Evolutionary conservation across 208 protist genomes (phyloP), one percentile per base, ranked within the genome.

Genomic region (Naegleria lovaniensis): DNA sequence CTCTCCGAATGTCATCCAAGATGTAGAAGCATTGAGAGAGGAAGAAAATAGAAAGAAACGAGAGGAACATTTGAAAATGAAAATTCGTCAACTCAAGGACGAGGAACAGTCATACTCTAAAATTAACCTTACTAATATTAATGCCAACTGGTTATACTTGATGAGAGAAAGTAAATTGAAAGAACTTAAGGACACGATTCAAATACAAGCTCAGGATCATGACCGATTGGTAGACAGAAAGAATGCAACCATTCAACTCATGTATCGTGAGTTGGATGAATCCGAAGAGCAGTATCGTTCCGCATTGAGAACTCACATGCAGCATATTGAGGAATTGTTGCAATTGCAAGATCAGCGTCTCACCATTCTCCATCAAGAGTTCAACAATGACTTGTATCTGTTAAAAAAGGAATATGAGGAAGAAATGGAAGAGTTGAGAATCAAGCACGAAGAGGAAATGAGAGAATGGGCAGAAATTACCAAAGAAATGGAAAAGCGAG

Each of bases 281-380:
- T 94, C 93, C 0, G 97, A 98, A 94, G 96, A 98, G 88, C 98
- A 99, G 95, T 97, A 97, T 87, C 92, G 94, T 6, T 94, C 96
- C 85, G 95, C 96, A 0, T 96, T 98, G 85, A 94, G 96, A 3
- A 95, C 96, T 19, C 97, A 99, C 91, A 94, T 98, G 91, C 90
- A 92, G 51, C 94, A 96, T 11, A 95, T 98, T 0, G 96, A 97
- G 59, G 93, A 94, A 9, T 93, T 99, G 19, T 96, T 97, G 33
- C 93, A 97, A 36, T 94, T 98, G 91, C 97, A 98, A 48, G 92
- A 95, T 36, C 88, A 91, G n/a, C 94, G 95, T 51, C 95, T 96
- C 51, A 90, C 92, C 9, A 94, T 96, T 39, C 93, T 99, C 4
- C 95, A 98, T 90, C 52, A 90, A 16, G 96, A 98, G 92, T 98